Conservation (phyloP, 352 stramenopile species). For the Ophiocytium majus region DNA sequence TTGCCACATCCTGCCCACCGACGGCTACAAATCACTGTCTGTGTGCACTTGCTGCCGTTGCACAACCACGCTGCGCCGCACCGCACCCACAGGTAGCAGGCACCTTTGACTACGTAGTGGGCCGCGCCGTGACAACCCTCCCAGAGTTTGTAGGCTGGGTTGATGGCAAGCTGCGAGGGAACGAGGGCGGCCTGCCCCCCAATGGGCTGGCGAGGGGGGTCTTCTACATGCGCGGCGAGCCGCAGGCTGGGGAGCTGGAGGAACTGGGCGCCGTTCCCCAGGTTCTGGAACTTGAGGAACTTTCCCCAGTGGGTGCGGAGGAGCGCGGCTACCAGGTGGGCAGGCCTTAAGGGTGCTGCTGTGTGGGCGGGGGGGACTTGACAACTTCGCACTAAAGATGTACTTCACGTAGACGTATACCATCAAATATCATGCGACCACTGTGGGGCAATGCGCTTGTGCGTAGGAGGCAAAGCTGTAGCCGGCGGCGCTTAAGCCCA, state of each 20-base stretch:
- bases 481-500: neutral
- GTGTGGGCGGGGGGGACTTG: too few species aligned
- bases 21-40: too few species aligned
- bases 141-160: constrained; percentile 58
- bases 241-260: constrained; percentile 34
- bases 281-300: neutral
- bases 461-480: too few species aligned
- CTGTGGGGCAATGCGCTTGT: neutral
- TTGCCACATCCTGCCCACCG: too few species aligned
- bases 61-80: too few species aligned
- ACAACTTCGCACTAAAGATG: neutral
- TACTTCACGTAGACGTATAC: neutral
- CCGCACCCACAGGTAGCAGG: constrained; percentile 22
- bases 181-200: constrained; percentile 16
- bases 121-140: constrained; percentile 51
- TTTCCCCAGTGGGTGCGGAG: neutral
- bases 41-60: too few species aligned
- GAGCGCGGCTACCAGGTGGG: neutral
- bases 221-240: constrained; percentile 52
- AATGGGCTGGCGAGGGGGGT: constrained; percentile 27
- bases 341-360: neutral
- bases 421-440: neutral
- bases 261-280: constrained; percentile 36
- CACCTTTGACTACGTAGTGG: constrained; percentile 52
- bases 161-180: constrained; percentile 49